phyloP scores from a whole-genome alignment of 2,329 filamentous ascomycete species.

The Aspergillus udagawae region DNA sequence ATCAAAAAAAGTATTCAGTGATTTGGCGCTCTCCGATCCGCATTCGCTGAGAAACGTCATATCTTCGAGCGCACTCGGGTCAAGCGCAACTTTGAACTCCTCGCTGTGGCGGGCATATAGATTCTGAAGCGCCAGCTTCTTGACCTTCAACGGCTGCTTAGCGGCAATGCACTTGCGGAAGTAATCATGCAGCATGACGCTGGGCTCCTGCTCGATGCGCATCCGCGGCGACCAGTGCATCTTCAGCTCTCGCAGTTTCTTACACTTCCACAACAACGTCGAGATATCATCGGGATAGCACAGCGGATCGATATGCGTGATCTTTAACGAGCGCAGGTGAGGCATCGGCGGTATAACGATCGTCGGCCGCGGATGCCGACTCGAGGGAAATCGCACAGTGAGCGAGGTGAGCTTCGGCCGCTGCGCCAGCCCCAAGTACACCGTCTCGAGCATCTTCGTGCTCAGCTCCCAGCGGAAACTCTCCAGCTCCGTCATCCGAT shows the following conservation, averaged over 20 bases:
- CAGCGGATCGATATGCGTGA: slow-evolving; percentile 59
- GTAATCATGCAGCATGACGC: slow-evolving; percentile 50
- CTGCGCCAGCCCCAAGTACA: slow-evolving; percentile 54
- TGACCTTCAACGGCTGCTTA: slow-evolving; percentile 45
- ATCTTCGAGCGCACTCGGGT: slow-evolving; percentile 41
- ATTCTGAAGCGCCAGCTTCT: slow-evolving; percentile 54
- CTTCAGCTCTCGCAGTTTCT: slow-evolving; percentile 52
- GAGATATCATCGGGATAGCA: slow-evolving; percentile 63
- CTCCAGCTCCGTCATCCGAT: slow-evolving; percentile 54
- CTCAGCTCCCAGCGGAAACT: slow-evolving; percentile 60
- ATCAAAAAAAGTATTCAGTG: slow-evolving; percentile 52
- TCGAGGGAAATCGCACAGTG: slow-evolving; percentile 54
- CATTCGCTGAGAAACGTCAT: slow-evolving; percentile 54
- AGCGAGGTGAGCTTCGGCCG: slow-evolving; percentile 50
- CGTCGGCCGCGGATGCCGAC: slow-evolving; percentile 55
- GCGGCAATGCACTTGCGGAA: slow-evolving; percentile 53
- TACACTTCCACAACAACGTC: slow-evolving; percentile 50
- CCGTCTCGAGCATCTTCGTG: slow-evolving; percentile 56
- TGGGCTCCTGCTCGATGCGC: slow-evolving; percentile 55
- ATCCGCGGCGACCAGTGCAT: slow-evolving; percentile 62
- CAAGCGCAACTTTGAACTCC: slow-evolving; percentile 44
- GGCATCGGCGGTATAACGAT: slow-evolving; percentile 54
- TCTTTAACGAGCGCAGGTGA: slow-evolving; percentile 50
- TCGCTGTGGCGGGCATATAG: slow-evolving; percentile 52
- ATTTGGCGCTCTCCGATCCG: slow-evolving; percentile 37